These are phyloP conservation scores for Letharia lupina DNA, from an alignment of 495 filamentous ascomycete species.

Conservation along the genomic window DNA sequence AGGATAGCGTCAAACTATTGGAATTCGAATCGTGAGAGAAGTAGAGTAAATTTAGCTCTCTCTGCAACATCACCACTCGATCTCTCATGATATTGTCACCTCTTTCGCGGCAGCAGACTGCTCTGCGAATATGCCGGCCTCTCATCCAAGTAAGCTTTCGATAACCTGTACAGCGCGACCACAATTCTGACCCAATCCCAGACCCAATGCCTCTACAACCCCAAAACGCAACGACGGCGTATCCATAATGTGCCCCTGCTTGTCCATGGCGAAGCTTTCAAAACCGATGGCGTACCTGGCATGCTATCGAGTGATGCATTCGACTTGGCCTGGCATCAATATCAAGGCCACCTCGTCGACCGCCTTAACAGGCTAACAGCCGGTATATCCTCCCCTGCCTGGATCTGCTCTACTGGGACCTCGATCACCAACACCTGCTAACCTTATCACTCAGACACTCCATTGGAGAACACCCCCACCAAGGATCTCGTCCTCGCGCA, in stretches of 20 bases:
- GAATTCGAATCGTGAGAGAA: constrained; percentile 4
- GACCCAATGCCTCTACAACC: constrained; percentile 19
- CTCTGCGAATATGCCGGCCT: constrained; percentile 35
- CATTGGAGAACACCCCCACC: constrained; percentile 41
- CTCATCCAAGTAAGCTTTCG: constrained; percentile 13
- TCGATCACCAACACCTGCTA: not conserved
- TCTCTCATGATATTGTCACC: constrained; percentile 43
- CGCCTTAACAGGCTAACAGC: constrained; percentile 65
- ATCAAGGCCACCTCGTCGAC: constrained; percentile 62
- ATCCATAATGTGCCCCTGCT: constrained; percentile 54
- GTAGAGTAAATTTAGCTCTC: constrained; percentile 15
- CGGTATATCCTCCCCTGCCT: constrained; percentile 45
- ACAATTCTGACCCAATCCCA: constrained; percentile 10
- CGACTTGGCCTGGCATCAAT: constrained; percentile 71
- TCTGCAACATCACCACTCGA: constrained; percentile 11
- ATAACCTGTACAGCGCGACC: not conserved
- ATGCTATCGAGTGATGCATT: constrained; percentile 59
- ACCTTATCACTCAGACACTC: constrained; percentile 38
- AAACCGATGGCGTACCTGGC: constrained; percentile 53
- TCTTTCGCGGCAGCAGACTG: constrained; percentile 42
- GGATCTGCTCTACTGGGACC: not conserved
- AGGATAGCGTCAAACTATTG: constrained; percentile 4
- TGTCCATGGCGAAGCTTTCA: constrained; percentile 42
- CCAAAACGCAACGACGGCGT: constrained; percentile 30
- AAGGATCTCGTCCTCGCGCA: constrained; percentile 65